Evolutionary conservation across 2,329 filamentous ascomycete genomes (phyloP).

Genomic region (Ophiostoma sp.): DNA sequence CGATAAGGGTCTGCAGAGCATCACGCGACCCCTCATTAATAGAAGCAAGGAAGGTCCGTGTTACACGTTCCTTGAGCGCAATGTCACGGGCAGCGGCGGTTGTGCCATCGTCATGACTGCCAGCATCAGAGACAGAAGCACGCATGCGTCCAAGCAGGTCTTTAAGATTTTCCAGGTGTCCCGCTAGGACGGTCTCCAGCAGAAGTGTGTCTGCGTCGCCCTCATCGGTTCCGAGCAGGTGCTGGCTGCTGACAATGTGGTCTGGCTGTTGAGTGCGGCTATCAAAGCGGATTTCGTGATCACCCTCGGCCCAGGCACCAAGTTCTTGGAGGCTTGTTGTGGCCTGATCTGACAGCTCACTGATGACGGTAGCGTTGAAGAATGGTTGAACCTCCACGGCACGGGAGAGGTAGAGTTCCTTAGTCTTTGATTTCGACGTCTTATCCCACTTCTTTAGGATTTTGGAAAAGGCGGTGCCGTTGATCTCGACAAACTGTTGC

Average conservation of each 20-base stretch:
- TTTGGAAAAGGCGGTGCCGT: conserved; percentile 95
- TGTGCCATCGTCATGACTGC: conserved; percentile 32
- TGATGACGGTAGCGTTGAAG: conserved; percentile 96
- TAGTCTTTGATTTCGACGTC: conserved; percentile 97
- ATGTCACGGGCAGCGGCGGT: conserved; percentile 42
- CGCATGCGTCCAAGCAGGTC: conserved; percentile 76
- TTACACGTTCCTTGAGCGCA: conserved; percentile 67
- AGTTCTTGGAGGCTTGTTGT: conserved; percentile 94
- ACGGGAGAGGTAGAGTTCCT: conserved; percentile 91
- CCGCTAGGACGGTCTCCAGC: conserved; percentile 77
- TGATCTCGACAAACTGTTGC: conserved; percentile 97
- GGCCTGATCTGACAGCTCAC: conserved; percentile 91
- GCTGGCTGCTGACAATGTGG: conserved; percentile 61
- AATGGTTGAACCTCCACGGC: conserved; percentile 97
- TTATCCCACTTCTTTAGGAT: conserved; percentile 99
- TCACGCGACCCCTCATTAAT: conserved; percentile 78
- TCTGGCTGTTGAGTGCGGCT: conserved; percentile 41
- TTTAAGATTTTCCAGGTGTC: conserved; percentile 69
- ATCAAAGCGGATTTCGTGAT: conserved; percentile 75
- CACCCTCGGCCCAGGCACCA: conserved; percentile 94
- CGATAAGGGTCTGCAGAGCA: conserved; percentile 69
- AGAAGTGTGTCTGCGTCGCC: conserved; percentile 85
- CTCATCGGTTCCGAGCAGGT: conserved; percentile 70
- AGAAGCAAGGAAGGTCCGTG: conserved; percentile 82
- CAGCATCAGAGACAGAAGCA: conserved; percentile 50